These are phyloP conservation scores for Wickerhamiella nectarea DNA, from an alignment of 805 yeast genomes.

Conservation along the genomic window DNA sequence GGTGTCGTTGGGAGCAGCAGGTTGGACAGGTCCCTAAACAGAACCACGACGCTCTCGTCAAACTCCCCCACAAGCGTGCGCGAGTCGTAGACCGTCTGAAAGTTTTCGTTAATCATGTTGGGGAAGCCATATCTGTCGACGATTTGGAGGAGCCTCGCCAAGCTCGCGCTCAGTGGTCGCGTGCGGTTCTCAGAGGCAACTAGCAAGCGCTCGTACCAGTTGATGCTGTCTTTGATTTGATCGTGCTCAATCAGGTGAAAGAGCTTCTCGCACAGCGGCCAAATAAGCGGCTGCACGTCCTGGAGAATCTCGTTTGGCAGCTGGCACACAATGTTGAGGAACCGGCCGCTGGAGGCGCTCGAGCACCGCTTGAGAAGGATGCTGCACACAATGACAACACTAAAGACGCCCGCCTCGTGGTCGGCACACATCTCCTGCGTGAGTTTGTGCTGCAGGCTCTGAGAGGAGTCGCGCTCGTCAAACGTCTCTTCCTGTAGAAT, in stretches of 20 bases:
- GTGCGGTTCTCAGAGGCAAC: background rate
- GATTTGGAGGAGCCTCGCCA: background rate
- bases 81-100: background rate
- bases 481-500: background rate
- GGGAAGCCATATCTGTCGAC: background rate
- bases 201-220: background rate
- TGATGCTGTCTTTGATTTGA: background rate
- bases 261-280: background rate
- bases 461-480: background rate
- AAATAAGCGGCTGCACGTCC: conserved; percentile 1
- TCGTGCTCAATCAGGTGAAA: background rate
- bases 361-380: background rate
- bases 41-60: background rate
- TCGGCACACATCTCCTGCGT: background rate
- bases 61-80: background rate
- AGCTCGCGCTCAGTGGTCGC: background rate
- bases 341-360: background rate
- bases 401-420: background rate
- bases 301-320: background rate
- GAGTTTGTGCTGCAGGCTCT: background rate
- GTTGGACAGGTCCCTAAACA: background rate
- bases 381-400: background rate
- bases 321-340: background rate
- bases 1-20: background rate
- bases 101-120: background rate